phyloP scores from a whole-genome alignment of 345 rosid genomes.

The Euclidium syriacum region DNA sequence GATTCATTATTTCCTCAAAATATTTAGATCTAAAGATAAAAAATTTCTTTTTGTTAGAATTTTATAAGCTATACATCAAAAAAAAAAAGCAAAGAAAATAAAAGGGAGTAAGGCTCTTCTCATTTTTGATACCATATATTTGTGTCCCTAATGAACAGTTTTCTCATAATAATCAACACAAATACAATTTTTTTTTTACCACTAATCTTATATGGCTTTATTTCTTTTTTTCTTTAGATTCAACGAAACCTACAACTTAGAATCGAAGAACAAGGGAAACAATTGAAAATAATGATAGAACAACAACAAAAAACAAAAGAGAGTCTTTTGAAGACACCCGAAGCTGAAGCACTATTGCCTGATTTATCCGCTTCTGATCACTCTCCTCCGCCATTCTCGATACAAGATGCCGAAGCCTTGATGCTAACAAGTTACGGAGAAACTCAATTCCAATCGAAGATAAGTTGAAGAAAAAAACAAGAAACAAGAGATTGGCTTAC shows the following conservation, averaged over 20 bases:
- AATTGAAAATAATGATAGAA: conserved; percentile 74
- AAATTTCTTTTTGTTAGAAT: neutral
- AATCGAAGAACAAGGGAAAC: conserved; percentile 87
- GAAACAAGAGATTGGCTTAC: neutral
- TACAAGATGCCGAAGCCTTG: conserved; percentile 41
- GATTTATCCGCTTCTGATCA: conserved; percentile 14
- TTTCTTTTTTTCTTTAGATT: conserved; percentile 37
- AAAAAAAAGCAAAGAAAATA: too few relatives aligned
- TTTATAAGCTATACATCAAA: neutral
- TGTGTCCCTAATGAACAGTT: neutral
- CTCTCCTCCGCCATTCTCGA: conserved; percentile 9
- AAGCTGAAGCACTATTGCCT: conserved; percentile 13
- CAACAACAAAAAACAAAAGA: conserved; percentile 58
- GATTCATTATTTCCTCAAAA: neutral
- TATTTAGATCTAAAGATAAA: neutral
- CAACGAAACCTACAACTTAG: conserved; percentile 70
- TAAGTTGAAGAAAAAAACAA: conserved; percentile 27
- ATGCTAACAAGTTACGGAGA: conserved; percentile 41
- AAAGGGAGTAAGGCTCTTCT: too few relatives aligned
- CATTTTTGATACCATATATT: neutral
- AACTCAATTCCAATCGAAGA: conserved; percentile 51
- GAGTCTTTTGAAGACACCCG: conserved; percentile 32
- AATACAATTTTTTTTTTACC: neutral
- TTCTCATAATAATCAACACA: neutral
- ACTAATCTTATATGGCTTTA: neutral